Conservation (phyloP, 768 basidiomycete species). For the Trametes coccinea region DNA sequence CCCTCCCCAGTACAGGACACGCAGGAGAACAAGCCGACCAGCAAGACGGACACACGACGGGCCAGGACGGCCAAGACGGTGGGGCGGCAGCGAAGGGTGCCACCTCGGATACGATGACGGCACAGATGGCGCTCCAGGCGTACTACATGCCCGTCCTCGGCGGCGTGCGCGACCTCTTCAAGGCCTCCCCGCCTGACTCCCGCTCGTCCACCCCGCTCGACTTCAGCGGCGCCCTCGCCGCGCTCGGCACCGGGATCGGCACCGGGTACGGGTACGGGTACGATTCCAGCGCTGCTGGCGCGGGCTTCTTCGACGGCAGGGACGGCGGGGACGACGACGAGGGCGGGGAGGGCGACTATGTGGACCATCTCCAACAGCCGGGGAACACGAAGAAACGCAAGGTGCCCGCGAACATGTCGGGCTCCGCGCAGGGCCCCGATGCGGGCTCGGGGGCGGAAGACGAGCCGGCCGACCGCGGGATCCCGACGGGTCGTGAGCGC, state of each 20-base stretch:
- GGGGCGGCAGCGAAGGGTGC: background rate
- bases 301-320: constrained; percentile 32
- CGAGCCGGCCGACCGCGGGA: constrained; percentile 36
- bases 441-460: constrained; percentile 44
- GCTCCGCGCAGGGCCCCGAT: constrained; percentile 44
- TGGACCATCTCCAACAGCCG: constrained; percentile 71
- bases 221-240: constrained; percentile 24
- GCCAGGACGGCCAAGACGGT: constrained; percentile 2
- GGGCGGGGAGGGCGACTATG: constrained; percentile 59
- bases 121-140: constrained; percentile 60
- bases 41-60: background rate
- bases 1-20: constrained; percentile 12
- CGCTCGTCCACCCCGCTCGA: constrained; percentile 26
- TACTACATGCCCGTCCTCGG: constrained; percentile 62
- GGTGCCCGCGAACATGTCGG: constrained; percentile 65
- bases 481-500: constrained; percentile 30
- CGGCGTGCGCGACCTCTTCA: constrained; percentile 47
- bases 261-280: background rate
- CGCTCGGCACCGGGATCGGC: constrained; percentile 37
- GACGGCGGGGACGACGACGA: constrained; percentile 47
- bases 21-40: constrained; percentile 28
- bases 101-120: constrained; percentile 42
- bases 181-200: constrained; percentile 24
- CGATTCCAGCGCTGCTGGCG: constrained; percentile 32
- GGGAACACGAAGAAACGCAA: constrained; percentile 89